phyloP scores from a whole-genome alignment of 345 rosid genomes.

The Salix udensis region DNA sequence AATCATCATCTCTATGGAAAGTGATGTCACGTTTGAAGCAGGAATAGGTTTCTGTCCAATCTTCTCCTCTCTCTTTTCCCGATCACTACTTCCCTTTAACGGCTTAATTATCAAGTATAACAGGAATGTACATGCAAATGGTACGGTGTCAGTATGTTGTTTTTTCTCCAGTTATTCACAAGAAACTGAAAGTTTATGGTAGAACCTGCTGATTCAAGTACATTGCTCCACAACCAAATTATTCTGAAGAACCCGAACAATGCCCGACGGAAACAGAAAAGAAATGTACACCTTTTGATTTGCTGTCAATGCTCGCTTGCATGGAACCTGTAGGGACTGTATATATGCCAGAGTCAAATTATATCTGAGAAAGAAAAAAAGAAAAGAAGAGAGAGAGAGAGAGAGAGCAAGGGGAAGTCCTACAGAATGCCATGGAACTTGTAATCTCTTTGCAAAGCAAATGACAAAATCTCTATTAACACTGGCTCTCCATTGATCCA shows the following conservation, averaged over 20 bases:
- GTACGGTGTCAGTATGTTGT: not conserved
- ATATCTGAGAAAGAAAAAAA: not conserved
- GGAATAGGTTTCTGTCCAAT: not conserved
- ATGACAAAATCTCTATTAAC: not conserved
- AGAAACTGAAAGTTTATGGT: no score
- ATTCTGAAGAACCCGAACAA: no score
- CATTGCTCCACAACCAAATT: no score
- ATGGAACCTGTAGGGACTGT: no score
- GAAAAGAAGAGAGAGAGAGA: not conserved
- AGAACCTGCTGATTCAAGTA: no score
- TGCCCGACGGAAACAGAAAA: no score
- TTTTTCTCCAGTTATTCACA: not conserved
- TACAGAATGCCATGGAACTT: not conserved
- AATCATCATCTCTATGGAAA: not conserved
- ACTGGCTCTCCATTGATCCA: not conserved
- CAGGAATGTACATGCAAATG: no score
- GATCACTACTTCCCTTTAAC: not conserved
- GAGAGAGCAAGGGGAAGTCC: not conserved
- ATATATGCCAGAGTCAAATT: not conserved
- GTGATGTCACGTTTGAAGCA: constrained; percentile 12
- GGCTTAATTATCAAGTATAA: not conserved
- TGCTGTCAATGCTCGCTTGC: no score
- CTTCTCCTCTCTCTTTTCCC: not conserved
- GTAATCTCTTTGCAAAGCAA: not conserved
- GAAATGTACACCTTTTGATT: no score